These are phyloP conservation scores for Fomitopsis pinicola DNA, from an alignment of 1,284 basidiomycete genomes.

Conservation along the genomic window DNA sequence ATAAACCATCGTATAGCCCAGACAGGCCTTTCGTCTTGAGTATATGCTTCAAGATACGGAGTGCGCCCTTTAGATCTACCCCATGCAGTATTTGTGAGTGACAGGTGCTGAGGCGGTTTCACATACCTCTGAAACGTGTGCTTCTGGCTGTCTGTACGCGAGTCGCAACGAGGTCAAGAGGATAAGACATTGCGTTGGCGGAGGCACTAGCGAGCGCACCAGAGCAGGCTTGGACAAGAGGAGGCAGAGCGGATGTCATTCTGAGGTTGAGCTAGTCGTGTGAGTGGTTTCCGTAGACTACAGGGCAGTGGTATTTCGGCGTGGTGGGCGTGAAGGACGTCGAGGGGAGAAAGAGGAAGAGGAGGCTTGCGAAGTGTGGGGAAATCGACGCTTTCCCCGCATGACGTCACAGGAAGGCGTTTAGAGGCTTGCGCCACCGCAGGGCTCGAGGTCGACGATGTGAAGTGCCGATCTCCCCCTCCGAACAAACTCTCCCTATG, in stretches of 20 bases:
- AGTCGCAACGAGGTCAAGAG: conserved; percentile 50
- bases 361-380: no score
- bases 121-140: conserved; percentile 4
- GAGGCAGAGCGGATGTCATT: conserved; percentile 55
- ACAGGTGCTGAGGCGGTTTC: conserved; percentile 1
- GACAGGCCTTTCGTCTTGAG: conserved; percentile 35
- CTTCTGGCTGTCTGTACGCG: conserved; percentile 28
- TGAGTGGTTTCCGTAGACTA: no score
- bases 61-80: conserved; percentile 31
- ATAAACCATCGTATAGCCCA: conserved; percentile 46
- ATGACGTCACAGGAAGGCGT: no score
- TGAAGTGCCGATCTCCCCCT: no score
- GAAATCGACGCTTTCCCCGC: no score
- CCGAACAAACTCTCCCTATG: no score
- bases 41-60: conserved; percentile 34
- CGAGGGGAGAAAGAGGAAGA: no score
- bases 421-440: no score
- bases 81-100: conserved; percentile 25
- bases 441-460: no score
- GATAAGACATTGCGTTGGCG: conserved; percentile 49
- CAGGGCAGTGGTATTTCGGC: no score
- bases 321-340: no score
- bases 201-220: conserved; percentile 50
- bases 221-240: conserved; percentile 51
- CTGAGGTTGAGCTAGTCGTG: no score